These are phyloP conservation scores for Gossypium armourianum DNA, from an alignment of 441 rosid species.

Conservation along the genomic window DNA sequence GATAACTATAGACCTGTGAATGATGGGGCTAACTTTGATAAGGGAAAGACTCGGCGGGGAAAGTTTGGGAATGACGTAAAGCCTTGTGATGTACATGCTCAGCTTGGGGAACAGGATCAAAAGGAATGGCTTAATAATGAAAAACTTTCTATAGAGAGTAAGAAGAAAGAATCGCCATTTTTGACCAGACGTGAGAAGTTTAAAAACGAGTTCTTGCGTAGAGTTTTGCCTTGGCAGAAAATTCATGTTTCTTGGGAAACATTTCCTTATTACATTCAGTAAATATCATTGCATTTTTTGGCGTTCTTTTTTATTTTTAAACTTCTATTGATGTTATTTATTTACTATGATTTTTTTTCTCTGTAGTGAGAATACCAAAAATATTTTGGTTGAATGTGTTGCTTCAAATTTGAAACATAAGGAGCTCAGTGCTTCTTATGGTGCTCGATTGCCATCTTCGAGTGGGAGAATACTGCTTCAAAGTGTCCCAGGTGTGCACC, in stretches of 20 bases:
- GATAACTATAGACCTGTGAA: slow-evolving; percentile 40
- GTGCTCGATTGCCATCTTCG: slow-evolving; percentile 66
- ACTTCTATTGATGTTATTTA: slow-evolving; percentile 13
- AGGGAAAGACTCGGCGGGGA: slow-evolving; percentile 33
- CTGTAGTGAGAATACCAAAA: slow-evolving; percentile 58
- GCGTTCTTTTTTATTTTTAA: neutral
- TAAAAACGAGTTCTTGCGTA: slow-evolving; percentile 60
- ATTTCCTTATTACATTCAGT: slow-evolving; percentile 81
- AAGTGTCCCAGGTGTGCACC: slow-evolving; percentile 67
- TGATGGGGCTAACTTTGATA: slow-evolving; percentile 33
- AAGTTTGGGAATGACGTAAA: slow-evolving; percentile 24
- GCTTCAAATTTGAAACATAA: slow-evolving; percentile 70
- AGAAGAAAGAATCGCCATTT: slow-evolving; percentile 64
- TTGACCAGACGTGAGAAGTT: slow-evolving; percentile 61
- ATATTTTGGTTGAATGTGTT: slow-evolving; percentile 67
- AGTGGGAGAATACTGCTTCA: slow-evolving; percentile 83
- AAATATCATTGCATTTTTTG: slow-evolving; percentile 21
- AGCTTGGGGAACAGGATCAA: slow-evolving; percentile 71
- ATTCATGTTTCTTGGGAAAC: slow-evolving; percentile 75
- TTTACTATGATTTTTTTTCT: neutral
- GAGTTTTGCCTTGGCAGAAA: slow-evolving; percentile 81
- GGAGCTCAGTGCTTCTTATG: slow-evolving; percentile 38
- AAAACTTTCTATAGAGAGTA: slow-evolving; percentile 57
- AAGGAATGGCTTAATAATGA: slow-evolving; percentile 80
- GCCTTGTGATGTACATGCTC: slow-evolving; percentile 48